phyloP scores from a whole-genome alignment of 768 basidiomycete species.

The Mycena vitilis region DNA sequence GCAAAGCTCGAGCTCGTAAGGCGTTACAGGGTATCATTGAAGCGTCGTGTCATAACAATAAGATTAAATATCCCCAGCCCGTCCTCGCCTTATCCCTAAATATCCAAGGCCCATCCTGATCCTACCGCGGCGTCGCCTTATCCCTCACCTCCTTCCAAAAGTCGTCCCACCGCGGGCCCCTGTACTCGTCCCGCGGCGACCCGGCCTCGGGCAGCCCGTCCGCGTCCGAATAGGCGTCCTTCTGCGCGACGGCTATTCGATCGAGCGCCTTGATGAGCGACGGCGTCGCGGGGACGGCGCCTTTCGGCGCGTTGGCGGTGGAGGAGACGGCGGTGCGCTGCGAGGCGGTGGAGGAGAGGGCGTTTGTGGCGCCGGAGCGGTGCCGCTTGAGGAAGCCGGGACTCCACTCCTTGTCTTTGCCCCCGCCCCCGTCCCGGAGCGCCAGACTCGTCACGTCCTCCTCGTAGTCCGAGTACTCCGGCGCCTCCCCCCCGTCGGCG shows the following conservation, averaged over 20 bases:
- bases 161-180: conserved; percentile 51
- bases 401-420: conserved; percentile 53
- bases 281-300: conserved; percentile 70
- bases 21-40: conserved; percentile 33
- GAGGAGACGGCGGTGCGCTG: conserved; percentile 37
- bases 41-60: conserved; percentile 28
- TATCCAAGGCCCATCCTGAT: too few relatives aligned
- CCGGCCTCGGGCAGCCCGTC: conserved; percentile 27
- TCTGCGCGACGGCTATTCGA: conserved; percentile 67
- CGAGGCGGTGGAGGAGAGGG: conserved; percentile 39
- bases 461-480: conserved; percentile 63
- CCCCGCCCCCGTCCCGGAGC: conserved; percentile 33
- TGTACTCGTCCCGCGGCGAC: conserved; percentile 27
- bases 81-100: conserved; percentile 45
- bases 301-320: conserved; percentile 39
- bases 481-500: conserved; percentile 41
- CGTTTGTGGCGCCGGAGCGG: conserved; percentile 36
- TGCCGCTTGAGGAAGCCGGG: conserved; percentile 64
- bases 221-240: conserved; percentile 57
- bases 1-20: conserved; percentile 6
- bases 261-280: conserved; percentile 74
- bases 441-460: conserved; percentile 50
- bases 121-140: conserved; percentile 39
- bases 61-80: conserved; percentile 18
- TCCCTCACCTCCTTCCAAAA: conserved; percentile 60